Evolutionary conservation across 2,329 filamentous ascomycete species (phyloP), one percentile per base, ranked within the genome.

Genomic region (Aspergillus calidoustus): DNA sequence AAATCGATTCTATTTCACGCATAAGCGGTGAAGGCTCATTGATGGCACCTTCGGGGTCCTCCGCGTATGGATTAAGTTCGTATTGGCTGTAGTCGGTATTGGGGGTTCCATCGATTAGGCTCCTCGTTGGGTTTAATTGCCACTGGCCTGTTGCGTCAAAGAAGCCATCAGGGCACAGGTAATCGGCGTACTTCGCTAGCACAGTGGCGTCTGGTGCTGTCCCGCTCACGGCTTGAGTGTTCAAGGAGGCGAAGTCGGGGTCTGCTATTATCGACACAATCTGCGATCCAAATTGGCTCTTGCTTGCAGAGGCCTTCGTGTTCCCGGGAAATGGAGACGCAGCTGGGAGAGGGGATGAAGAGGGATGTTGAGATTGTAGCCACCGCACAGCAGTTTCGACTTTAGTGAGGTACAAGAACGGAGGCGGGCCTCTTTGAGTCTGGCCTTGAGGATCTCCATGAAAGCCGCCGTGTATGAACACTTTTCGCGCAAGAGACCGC

Each of bases 391-490:
- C 85, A 0, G 82, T 77, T 57, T 90, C 84, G 1, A 96, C 79
- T 70, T 93, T 86, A 5, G 84, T 76, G 5, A 97, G 82, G 69
- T 92, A 88, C 6, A 97, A 81, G 0, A 91, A 91, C 0, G 92
- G 90, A 3, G 92, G 68, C 83, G 87, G 62, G 77, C 82, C 68
- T 82, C 84, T 59, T 81, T 78, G 76, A 22, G 72, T 68, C 61
- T 75, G 74, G 53, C 69, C 69, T 46, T 72, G 71, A 7, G 69
- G 68, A 50, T 79, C 82, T 1, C 89, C 89, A 46, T 87, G 86
- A n/a, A 88, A 84, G 65, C 93, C 95, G 17, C 87, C 91, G 13
- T 95, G 82, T 9, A 94, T 79, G 74, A 96, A 97, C 0, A 89
- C 87, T 66, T 88, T 89, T 31, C 93, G 87, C 19, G 90, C 86